Evolutionary conservation across 257 asterid species (phyloP).

Genomic region (Gynochthodes officinalis): DNA sequence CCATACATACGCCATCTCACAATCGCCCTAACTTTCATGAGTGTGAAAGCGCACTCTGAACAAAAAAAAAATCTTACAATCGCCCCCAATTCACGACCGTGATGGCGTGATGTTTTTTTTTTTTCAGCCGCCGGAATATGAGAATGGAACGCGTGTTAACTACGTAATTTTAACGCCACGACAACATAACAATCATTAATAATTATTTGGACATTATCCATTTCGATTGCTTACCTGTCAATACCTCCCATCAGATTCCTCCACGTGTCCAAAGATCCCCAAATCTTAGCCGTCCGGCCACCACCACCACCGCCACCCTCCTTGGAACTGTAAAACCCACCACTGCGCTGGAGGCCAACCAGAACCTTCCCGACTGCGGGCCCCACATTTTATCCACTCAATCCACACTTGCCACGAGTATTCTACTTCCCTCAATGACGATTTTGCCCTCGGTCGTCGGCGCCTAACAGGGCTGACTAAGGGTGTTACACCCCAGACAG

Average conservation of each 20-base stretch:
- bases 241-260: constrained; percentile 9
- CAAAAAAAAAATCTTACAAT: no score
- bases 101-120: no score
- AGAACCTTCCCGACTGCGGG: constrained; percentile 44
- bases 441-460: not conserved
- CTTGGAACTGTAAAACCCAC: constrained; percentile 6
- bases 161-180: constrained; percentile 17
- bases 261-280: constrained; percentile 38
- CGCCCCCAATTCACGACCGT: no score
- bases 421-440: constrained; percentile 1
- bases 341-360: constrained; percentile 3
- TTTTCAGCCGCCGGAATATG: constrained; percentile 41
- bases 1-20: no score
- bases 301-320: constrained; percentile 34
- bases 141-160: constrained; percentile 19
- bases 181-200: constrained; percentile 29
- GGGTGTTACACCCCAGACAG: not conserved
- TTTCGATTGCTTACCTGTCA: constrained; percentile 45
- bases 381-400: constrained; percentile 47
- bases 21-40: no score
- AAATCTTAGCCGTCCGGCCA: constrained; percentile 41
- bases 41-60: no score
- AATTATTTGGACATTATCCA: constrained; percentile 39
- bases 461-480: no score
- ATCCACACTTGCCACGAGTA: constrained; percentile 15